A percentile compares a stretch with the other conserved stretches of the same genome.
These are phyloP conservation scores for Spinellus fusiger DNA, from an alignment of 192 early-diverging fungal species.

Conservation along the genomic window DNA sequence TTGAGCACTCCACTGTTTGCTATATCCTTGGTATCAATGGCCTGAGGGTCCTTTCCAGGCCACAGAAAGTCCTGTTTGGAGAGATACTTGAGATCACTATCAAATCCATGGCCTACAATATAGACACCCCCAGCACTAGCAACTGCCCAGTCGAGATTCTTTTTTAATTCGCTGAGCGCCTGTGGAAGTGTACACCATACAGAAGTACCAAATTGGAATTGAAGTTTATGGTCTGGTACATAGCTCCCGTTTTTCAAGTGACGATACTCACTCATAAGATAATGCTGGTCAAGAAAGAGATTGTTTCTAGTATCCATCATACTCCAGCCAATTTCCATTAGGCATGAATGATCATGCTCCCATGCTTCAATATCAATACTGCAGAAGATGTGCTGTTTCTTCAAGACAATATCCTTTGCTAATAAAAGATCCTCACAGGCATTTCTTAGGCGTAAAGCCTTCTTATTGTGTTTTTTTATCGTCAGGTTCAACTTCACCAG, in stretches of 20 bases:
- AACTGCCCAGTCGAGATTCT: slow-evolving; percentile 37
- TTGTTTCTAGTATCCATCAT: slow-evolving; percentile 34
- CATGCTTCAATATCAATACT: slow-evolving; percentile 49
- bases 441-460: background rate
- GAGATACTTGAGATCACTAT: slow-evolving; percentile 43
- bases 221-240: slow-evolving; percentile 36
- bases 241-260: slow-evolving; percentile 45
- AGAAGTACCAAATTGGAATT: slow-evolving; percentile 41
- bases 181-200: slow-evolving; percentile 35
- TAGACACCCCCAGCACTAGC: slow-evolving; percentile 31
- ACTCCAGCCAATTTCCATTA: slow-evolving; percentile 51
- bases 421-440: background rate
- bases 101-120: slow-evolving; percentile 46
- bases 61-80: slow-evolving; percentile 14
- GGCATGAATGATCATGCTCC: slow-evolving; percentile 40
- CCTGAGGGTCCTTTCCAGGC: background rate
- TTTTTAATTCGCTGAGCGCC: slow-evolving; percentile 29
- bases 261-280: slow-evolving; percentile 33
- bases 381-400: slow-evolving; percentile 24
- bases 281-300: slow-evolving; percentile 42
- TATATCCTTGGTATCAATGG: slow-evolving; percentile 4
- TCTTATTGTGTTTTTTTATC: slow-evolving; percentile 14
- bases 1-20: background rate
- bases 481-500: too few relatives aligned
- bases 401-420: slow-evolving; percentile 18